phyloP scores from a whole-genome alignment of 2,329 filamentous ascomycete genomes.

The Aotearoamyces nothofagi region DNA sequence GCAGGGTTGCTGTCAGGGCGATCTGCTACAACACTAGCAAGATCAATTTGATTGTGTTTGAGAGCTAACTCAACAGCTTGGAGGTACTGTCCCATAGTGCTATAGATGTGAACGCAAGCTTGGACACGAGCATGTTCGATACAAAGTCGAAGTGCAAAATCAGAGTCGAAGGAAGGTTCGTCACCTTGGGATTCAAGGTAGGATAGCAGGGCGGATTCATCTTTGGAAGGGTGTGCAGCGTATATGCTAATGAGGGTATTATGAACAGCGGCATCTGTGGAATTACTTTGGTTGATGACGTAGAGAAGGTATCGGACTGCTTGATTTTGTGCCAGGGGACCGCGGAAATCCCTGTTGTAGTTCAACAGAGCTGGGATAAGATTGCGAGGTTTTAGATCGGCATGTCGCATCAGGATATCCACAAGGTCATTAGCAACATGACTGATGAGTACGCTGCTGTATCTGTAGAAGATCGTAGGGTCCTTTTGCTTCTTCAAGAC shows the following conservation, averaged over 20 bases:
- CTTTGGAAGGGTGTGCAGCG: constrained; percentile 67
- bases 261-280: constrained; percentile 75
- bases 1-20: constrained; percentile 63
- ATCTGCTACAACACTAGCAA: constrained; percentile 81
- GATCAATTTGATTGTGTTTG: constrained; percentile 76
- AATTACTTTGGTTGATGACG: constrained; percentile 74
- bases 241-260: constrained; percentile 96
- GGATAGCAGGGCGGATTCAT: constrained; percentile 71
- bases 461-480: constrained; percentile 86
- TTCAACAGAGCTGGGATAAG: constrained; percentile 88
- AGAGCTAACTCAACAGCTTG: constrained; percentile 88
- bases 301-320: constrained; percentile 88
- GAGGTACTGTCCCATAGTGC: constrained; percentile 85
- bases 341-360: constrained; percentile 69
- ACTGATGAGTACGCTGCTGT: constrained; percentile 92
- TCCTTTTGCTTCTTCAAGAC: constrained; percentile 90
- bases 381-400: constrained; percentile 68
- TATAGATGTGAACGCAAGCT: constrained; percentile 95
- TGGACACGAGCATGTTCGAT: constrained; percentile 89
- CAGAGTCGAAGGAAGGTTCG: constrained; percentile 78
- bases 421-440: constrained; percentile 74
- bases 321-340: constrained; percentile 64
- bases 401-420: constrained; percentile 90
- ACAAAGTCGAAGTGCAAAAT: constrained; percentile 89
- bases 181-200: constrained; percentile 87